These are phyloP conservation scores for Rhododendron simsii DNA, from an alignment of 148 eudicot species.

Conservation along the genomic window DNA sequence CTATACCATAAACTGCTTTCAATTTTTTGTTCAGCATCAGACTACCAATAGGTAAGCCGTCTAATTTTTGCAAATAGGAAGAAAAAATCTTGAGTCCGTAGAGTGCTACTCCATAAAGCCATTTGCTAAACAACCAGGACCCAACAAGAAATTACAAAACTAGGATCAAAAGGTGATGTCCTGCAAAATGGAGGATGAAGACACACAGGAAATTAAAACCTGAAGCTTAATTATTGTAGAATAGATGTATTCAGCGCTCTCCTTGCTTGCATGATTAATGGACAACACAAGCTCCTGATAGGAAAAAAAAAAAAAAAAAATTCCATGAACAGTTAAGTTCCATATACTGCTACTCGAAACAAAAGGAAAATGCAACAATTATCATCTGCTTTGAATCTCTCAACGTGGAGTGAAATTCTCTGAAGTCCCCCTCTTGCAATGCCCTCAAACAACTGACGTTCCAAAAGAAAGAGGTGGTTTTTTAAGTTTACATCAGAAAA, in stretches of 20 bases:
- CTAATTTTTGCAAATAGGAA: background rate
- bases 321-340: background rate
- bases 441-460: constrained; percentile 77
- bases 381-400: constrained; percentile 77
- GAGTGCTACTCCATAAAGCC: background rate
- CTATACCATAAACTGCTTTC: background rate
- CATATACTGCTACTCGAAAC: background rate
- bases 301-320: background rate
- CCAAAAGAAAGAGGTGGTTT: constrained; percentile 9
- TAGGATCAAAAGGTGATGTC: background rate
- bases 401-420: constrained; percentile 53
- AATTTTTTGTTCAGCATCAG: background rate
- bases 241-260: constrained; percentile 79
- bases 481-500: background rate
- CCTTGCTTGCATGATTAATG: constrained; percentile 72
- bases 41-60: background rate
- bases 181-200: background rate
- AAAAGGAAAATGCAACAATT: background rate
- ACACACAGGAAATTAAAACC: constrained; percentile 37
- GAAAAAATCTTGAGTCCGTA: background rate
- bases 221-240: constrained; percentile 82
- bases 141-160: background rate
- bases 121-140: background rate
- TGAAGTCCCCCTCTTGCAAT: constrained; percentile 71
- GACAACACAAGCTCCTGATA: constrained; percentile 76